These are phyloP conservation scores for Blepharisma stoltei DNA, from an alignment of 73 alveolate genomes.

Conservation along the genomic window DNA sequence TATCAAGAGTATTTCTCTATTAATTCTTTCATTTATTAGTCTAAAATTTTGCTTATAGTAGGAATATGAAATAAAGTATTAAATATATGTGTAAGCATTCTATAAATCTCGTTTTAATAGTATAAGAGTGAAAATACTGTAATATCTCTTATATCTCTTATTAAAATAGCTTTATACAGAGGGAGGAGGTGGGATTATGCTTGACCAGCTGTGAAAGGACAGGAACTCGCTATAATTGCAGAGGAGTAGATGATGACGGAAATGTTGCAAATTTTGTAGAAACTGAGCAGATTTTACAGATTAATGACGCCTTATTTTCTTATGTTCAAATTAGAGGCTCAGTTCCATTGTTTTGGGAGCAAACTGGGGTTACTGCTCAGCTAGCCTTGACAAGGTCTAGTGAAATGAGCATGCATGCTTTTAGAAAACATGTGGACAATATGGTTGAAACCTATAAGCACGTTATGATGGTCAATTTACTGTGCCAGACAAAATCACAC, in stretches of 20 bases:
- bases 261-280: constrained; percentile 95
- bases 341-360: constrained; percentile 83
- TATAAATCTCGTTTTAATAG: too few species aligned
- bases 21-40: too few species aligned
- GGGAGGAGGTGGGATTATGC: constrained; percentile 50
- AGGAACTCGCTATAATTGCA: constrained; percentile 95
- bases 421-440: constrained; percentile 52
- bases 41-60: too few species aligned
- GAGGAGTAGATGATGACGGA: constrained; percentile 98
- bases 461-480: constrained; percentile 49
- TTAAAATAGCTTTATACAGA: too few species aligned
- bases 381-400: constrained; percentile 35
- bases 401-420: constrained; percentile 53
- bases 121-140: too few species aligned
- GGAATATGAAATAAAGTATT: too few species aligned
- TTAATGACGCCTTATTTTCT: constrained; percentile 38
- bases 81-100: too few species aligned
- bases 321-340: constrained; percentile 83
- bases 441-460: constrained; percentile 48
- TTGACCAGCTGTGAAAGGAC: constrained; percentile 90
- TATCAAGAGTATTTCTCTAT: too few species aligned
- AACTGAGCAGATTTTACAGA: constrained; percentile 83
- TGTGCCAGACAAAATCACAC: constrained; percentile 43
- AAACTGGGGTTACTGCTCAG: constrained; percentile 50
- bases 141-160: too few species aligned